Conservation (phyloP, 768 basidiomycete species). For the Phaffia tasmanica region DNA sequence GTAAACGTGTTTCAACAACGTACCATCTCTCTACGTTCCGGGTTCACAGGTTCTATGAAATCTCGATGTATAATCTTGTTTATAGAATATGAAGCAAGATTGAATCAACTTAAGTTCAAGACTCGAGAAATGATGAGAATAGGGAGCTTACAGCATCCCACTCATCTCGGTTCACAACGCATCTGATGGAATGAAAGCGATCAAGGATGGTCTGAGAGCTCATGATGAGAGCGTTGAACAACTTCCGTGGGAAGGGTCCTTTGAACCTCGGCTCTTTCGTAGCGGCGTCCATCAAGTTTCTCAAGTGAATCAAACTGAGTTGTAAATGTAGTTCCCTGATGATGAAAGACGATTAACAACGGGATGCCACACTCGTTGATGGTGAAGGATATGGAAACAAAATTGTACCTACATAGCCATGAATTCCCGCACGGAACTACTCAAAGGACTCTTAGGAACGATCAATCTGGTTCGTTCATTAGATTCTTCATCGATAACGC, state of each 20-base stretch:
- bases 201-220: constrained; percentile 42
- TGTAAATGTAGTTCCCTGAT: constrained; percentile 89
- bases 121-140: constrained; percentile 7
- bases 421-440: constrained; percentile 47
- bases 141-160: constrained; percentile 40
- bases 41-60: constrained; percentile 83
- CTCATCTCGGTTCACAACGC: constrained; percentile 90
- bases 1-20: neutral
- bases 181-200: constrained; percentile 81
- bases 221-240: constrained; percentile 52
- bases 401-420: constrained; percentile 68
- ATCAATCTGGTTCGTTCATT: constrained; percentile 23
- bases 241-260: constrained; percentile 77
- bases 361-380: constrained; percentile 9
- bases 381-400: neutral
- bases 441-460: constrained; percentile 17
- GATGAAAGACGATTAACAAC: neutral
- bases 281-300: constrained; percentile 73
- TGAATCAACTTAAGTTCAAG: neutral
- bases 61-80: constrained; percentile 64
- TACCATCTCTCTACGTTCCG: constrained; percentile 71
- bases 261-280: constrained; percentile 89
- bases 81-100: neutral
- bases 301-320: constrained; percentile 73
- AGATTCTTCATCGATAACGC: constrained; percentile 22